Evolutionary conservation across 257 asterid genomes (phyloP), one percentile per base, ranked within the genome.

Genomic region (Solanum bulbocastanum): DNA sequence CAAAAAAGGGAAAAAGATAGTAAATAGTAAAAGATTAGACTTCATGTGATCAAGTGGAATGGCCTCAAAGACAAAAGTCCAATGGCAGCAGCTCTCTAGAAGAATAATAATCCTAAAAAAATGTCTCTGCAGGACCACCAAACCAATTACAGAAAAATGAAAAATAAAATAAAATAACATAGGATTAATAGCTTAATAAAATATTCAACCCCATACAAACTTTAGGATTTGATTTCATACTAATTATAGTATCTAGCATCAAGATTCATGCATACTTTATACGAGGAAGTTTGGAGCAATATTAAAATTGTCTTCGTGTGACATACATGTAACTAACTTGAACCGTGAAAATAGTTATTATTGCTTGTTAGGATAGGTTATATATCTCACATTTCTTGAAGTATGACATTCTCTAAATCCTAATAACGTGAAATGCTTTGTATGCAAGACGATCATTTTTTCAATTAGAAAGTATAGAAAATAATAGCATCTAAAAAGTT

Each of bases 51-150:
- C 88, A 87, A 72, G 87, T 85, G 84, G 74, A 84, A 14, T 33
- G 76, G 86, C 62, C 36, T 68, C 85, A 87, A 88, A 56, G 89
- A 86, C 87, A 88, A 72, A n/a, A 81, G 68, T 32, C 68, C 68
- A 46, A 42, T 16, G 49, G 23, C 52, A 69, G 15, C 86, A 86
- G 5, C 81, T 52, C 83, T 40, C 79, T 84, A 12, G 30, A 84
- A 66, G 81, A 74, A 78, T 13, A 81, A 58, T 18, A 79, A 13
- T 16, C 83, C 3, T 87, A 85, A 90, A 81, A 46, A 39, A 66
- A 88, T 18, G 81, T 84, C 23, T 87, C 87, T 82, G 30, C 25
- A 86, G 88, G 90, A 81, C 89, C 90, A 68, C 85, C 40, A 32
- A 37, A 32, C 25, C 78, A 16, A 22, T n/a, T 56, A 49, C 49